phyloP scores from a whole-genome alignment of 129 eudicot species.

The Flaveria linearis region DNA sequence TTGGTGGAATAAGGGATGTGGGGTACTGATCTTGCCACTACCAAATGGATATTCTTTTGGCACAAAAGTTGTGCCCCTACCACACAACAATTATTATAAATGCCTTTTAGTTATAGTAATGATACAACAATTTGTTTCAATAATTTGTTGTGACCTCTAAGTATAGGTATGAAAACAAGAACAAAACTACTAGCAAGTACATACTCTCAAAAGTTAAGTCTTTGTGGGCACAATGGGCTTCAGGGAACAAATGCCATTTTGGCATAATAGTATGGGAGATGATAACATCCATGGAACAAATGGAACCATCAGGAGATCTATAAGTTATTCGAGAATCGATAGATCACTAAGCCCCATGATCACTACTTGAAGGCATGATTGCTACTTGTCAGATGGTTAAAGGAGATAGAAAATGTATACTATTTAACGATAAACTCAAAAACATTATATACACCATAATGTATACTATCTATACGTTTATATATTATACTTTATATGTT shows the following conservation, averaged over 20 bases:
- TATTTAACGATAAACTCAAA: not conserved
- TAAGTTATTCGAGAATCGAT: not conserved
- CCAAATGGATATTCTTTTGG: constrained; percentile 24
- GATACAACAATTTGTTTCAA: not conserved
- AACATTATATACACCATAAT: too few species aligned
- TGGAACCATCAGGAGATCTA: not conserved
- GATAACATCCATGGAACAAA: not conserved
- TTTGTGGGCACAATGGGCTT: constrained; percentile 21
- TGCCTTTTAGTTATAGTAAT: not conserved
- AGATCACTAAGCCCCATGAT: not conserved
- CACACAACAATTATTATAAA: not conserved
- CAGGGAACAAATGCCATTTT: constrained; percentile 21
- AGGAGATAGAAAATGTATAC: not conserved
- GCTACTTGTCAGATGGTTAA: not conserved
- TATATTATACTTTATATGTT: too few species aligned
- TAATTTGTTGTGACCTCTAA: too few species aligned
- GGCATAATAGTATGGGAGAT: not conserved
- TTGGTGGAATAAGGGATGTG: not conserved
- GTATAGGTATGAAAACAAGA: not conserved
- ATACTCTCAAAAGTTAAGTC: not conserved
- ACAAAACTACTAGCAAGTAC: not conserved
- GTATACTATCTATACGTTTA: too few species aligned
- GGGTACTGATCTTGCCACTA: constrained; percentile 12
- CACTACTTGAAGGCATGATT: constrained; percentile 14
- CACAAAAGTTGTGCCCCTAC: not conserved